phyloP scores from a whole-genome alignment of 148 eudicot genomes.

The Camellia granthamiana region DNA sequence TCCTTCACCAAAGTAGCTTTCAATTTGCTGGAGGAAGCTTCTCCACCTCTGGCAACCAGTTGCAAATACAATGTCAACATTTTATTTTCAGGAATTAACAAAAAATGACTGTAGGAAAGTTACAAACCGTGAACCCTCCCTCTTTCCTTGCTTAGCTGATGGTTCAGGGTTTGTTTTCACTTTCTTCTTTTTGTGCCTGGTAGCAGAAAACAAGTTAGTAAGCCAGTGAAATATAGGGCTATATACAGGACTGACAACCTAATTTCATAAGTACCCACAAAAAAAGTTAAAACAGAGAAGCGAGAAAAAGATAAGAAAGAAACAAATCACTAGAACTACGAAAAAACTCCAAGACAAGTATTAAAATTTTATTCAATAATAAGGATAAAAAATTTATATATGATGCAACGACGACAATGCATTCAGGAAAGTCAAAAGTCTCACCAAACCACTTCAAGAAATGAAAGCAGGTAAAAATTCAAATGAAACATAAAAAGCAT shows the following conservation, averaged over 20 bases:
- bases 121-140: slow-evolving; percentile 44
- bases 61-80: neutral
- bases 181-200: slow-evolving; percentile 58
- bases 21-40: slow-evolving; percentile 48
- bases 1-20: slow-evolving; percentile 38
- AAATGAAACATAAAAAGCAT: neutral
- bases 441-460: neutral
- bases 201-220: slow-evolving; percentile 4
- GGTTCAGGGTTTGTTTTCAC: slow-evolving; percentile 35
- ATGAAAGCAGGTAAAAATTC: neutral
- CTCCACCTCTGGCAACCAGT: slow-evolving; percentile 29
- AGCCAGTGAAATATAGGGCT: neutral
- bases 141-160: slow-evolving; percentile 38
- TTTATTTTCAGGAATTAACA: neutral
- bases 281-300: neutral
- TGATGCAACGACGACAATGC: neutral
- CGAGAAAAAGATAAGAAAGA: neutral
- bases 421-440: neutral
- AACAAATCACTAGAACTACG: neutral
- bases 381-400: neutral
- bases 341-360: neutral
- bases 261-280: neutral
- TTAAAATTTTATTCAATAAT: neutral
- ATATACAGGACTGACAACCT: neutral
- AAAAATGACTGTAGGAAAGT: neutral